A percentile compares a stretch with the other conserved stretches of the same genome.
Evolutionary conservation across 163 green algal species (phyloP).

Genomic region (Scenedesmus sp.): DNA sequence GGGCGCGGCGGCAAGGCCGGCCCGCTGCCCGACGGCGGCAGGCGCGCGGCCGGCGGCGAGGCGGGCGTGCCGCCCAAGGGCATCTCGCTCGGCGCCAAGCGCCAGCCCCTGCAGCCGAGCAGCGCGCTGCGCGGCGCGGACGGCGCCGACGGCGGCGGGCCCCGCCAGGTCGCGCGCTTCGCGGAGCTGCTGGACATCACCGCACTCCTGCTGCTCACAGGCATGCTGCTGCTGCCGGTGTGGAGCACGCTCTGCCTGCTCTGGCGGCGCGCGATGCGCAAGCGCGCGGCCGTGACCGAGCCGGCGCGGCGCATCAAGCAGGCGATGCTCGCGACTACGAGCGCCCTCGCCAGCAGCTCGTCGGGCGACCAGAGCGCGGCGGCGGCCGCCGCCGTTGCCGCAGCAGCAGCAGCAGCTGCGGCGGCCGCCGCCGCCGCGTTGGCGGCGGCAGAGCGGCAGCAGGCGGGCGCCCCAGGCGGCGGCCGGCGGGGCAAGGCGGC

Average conservation of each 20-base stretch:
- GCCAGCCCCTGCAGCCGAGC: not conserved
- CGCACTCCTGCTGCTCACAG: slow-evolving; percentile 34
- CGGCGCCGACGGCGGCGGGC: too few species aligned
- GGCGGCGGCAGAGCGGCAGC: too few species aligned
- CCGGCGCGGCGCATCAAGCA: slow-evolving; percentile 24
- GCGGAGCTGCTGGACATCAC: slow-evolving; percentile 30
- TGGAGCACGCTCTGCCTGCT: slow-evolving; percentile 46
- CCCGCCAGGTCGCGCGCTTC: too few species aligned
- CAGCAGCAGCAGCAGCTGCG: not conserved
- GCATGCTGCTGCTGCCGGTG: slow-evolving; percentile 40
- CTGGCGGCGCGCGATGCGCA: slow-evolving; percentile 18
- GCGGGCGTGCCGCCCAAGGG: too few species aligned
- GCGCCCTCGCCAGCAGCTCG: not conserved
- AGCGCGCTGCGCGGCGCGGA: not conserved
- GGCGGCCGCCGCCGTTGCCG: not conserved
- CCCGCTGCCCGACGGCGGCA: too few species aligned
- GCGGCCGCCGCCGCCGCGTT: too few species aligned
- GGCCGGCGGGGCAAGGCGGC: not conserved
- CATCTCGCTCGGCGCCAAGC: too few species aligned
- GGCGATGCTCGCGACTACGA: slow-evolving; percentile 8
- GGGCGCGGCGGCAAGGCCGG: not conserved
- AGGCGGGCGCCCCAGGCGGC: not conserved
- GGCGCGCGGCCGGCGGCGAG: not conserved
- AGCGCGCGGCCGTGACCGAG: slow-evolving; percentile 3
- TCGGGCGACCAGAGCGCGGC: not conserved